Conservation (phyloP, 768 basidiomycete species). For the Termitomyces sp. region DNA sequence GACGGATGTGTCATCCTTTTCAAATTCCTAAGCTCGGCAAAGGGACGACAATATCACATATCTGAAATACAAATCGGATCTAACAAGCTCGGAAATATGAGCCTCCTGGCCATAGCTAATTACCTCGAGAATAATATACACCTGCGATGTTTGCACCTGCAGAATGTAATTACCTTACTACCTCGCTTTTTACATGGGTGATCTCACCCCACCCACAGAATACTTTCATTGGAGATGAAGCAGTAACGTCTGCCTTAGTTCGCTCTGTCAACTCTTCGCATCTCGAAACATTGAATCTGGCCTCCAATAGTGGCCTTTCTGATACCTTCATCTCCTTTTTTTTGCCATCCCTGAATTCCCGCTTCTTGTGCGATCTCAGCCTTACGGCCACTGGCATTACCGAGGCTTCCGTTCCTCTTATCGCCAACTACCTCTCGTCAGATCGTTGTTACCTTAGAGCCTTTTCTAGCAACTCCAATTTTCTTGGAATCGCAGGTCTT, state of each 20-base stretch:
- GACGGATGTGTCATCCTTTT: conserved; percentile 52
- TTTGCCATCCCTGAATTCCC: conserved; percentile 43
- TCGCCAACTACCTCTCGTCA: conserved; percentile 47
- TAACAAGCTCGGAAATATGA: conserved; percentile 49
- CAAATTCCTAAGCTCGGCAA: conserved; percentile 43
- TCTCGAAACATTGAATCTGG: conserved; percentile 44
- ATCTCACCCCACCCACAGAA: conserved; percentile 13
- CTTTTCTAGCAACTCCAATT: conserved; percentile 53
- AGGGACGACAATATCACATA: conserved; percentile 40
- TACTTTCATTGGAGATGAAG: conserved; percentile 25
- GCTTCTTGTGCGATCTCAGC: conserved; percentile 46
- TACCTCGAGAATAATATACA: conserved; percentile 43
- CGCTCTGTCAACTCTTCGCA: conserved; percentile 49
- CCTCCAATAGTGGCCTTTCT: conserved; percentile 41
- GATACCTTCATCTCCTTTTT: conserved; percentile 46
- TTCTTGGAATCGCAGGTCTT: conserved; percentile 39
- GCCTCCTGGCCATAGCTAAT: conserved; percentile 45
- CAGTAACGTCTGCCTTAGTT: conserved; percentile 32
- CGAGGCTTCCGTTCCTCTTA: conserved; percentile 28
- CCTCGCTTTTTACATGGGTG: not conserved
- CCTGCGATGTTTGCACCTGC: conserved; percentile 47
- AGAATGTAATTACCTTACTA: conserved; percentile 38
- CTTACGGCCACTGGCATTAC: conserved; percentile 49
- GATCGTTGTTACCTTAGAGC: conserved; percentile 41
- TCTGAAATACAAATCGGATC: conserved; percentile 52